Evolutionary conservation across 108 stramenopile genomes (phyloP), one percentile per base, ranked within the genome.

Genomic region (Conticribra weissflogii): DNA sequence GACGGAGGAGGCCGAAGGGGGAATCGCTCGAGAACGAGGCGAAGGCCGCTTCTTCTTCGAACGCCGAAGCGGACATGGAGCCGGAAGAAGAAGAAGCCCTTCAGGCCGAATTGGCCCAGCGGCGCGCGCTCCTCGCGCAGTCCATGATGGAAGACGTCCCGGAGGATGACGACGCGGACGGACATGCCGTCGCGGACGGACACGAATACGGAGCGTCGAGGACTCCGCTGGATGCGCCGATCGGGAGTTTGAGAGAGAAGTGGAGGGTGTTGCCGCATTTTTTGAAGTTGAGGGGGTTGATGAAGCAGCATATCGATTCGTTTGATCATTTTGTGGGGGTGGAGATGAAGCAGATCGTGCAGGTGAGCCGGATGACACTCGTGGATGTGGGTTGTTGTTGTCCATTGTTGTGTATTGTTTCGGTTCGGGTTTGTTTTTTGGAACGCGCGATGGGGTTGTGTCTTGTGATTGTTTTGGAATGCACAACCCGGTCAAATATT

Each of bases 261-360:
- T 98, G 98, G 98, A 81, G 96, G 60, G 74, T 98, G 49, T 79
- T 98, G 33, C 98, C 98, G 1, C 92, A 97, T 68, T 97, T 98
- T 82, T 76, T 98, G 31, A 70, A 84, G 62, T 72, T 98, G 44
- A 81, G 98, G 21, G 95, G 95, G 3, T 85, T 99, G 56, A 94
- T 99, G 93, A 79, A 93, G 41, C 99, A 99, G 71, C 99, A 99
- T 68, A 96, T 99, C 83, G 97, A 97, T 74, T 96, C 94, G 41
- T 99, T 96, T 75, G 88, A 99, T 83, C 92, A 98, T 77, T 98
- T 99, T 68, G 90, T 98, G n/a, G 89, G 92, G 49, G 86, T 85
- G 9, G 97, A 97, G 61, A 83, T 98, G 67, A 90, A 92, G 67
- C 86, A 96, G 68, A 96, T 98, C 51, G 95, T 98, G 17, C 75